Evolutionary conservation across 305 asterid genomes (phyloP), one percentile per base, ranked within the genome.

Genomic region (Salvia sclarea): DNA sequence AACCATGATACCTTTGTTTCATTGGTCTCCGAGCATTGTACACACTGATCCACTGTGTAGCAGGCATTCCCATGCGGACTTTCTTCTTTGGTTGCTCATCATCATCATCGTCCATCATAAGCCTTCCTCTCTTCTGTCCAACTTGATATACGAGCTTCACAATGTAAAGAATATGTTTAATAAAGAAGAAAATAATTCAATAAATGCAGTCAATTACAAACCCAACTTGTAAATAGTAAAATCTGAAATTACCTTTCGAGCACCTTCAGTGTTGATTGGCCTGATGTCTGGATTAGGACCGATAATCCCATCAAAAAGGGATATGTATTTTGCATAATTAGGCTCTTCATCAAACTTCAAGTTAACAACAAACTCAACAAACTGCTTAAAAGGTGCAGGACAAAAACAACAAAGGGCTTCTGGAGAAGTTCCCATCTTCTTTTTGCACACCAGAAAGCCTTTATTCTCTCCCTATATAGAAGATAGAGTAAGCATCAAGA

Each of bases 341-440:
- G 95, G 95, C 77, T 88, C 92, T 80, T 88, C 92, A 6, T 84
- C 92, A 68, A 88, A 88, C 77, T 86, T 88, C 43, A 87, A 72
- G 71, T 79, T 80, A 24, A 82, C 85, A 52, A 83, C 86, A 54
- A 61, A 71, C 73, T 88, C 92, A 38, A 88, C 81, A 75, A 88
- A 88, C 57, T 85, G 90, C 43, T 82, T 64, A 61, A 88, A 88
- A 9, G 92, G 92, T 28, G 87, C 81, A 18, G 95, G 95, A 45
- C 89, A 88, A 68, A 81, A 79, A 76, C 81, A 77, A 73, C 91
- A 87, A 18, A 87, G 87, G 57, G 80, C 44, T 33, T 85, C 91
- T 7, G 94, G 87, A 48, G 94, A 87, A 44, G 85, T 87, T 67
- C 84, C 78, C 94, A 85, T 87, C 81, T 87, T 87, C 81, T 85